phyloP scores from a whole-genome alignment of 1,284 basidiomycete genomes.

The Apiotrichum gamsii region DNA sequence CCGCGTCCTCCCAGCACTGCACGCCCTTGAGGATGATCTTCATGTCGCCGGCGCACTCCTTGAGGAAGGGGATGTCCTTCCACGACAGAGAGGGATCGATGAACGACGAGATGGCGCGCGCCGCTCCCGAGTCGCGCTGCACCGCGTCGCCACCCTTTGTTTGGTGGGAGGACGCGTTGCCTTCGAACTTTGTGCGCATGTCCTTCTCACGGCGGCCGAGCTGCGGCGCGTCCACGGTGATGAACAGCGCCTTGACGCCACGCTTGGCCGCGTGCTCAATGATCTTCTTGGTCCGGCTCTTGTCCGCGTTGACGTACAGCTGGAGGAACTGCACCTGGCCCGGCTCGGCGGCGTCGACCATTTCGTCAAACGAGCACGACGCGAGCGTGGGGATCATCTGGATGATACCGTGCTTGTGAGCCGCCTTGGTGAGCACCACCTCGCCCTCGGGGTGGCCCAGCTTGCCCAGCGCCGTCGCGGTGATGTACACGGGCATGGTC shows the following conservation, averaged over 20 bases:
- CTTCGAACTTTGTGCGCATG: slow-evolving; percentile 94
- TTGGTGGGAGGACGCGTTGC: slow-evolving; percentile 63
- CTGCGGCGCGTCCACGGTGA: slow-evolving; percentile 89
- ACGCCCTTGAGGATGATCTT: slow-evolving; percentile 89
- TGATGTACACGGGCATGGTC: slow-evolving; percentile 73
- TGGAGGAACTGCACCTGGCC: slow-evolving; percentile 75
- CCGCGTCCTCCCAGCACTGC: slow-evolving; percentile 88
- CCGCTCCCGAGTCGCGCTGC: slow-evolving; percentile 82
- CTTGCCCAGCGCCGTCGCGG: slow-evolving; percentile 55
- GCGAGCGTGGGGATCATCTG: slow-evolving; percentile 92
- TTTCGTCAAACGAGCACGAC: slow-evolving; percentile 78
- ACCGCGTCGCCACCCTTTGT: slow-evolving; percentile 56
- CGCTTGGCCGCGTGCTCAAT: slow-evolving; percentile 76
- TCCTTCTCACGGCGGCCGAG: slow-evolving; percentile 88
- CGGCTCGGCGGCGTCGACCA: slow-evolving; percentile 68
- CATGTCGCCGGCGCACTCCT: slow-evolving; percentile 76
- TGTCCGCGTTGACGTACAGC: slow-evolving; percentile 80
- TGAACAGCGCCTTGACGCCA: slow-evolving; percentile 76
- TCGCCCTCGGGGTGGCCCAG: slow-evolving; percentile 92
- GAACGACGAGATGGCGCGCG: slow-evolving; percentile 90
- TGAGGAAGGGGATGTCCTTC: slow-evolving; percentile 83
- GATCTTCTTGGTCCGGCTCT: slow-evolving; percentile 69
- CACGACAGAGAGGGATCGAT: slow-evolving; percentile 85
- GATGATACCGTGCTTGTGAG: slow-evolving; percentile 69
- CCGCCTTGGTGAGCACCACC: slow-evolving; percentile 75